A percentile compares a stretch with the other conserved stretches of the same genome.
Conservation (phyloP, 495 filamentous ascomycete species). For the Amorphotheca resinae region DNA sequence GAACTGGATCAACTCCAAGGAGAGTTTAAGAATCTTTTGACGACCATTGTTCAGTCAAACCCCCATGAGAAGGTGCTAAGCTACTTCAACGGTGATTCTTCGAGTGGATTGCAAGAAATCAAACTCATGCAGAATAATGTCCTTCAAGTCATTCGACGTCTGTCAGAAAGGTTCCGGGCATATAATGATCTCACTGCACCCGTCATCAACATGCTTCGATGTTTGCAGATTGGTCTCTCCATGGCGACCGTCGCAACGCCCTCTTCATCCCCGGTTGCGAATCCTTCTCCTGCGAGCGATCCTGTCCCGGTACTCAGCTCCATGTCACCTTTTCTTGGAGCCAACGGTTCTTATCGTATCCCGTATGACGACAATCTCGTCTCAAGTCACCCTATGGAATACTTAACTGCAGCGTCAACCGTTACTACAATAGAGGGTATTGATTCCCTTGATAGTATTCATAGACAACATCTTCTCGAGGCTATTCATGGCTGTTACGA, state of each 20-base stretch:
- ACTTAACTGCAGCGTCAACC: slow-evolving; percentile 28
- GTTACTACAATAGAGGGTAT: slow-evolving; percentile 30
- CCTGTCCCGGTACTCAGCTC: slow-evolving; percentile 19
- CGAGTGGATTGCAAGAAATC: slow-evolving; percentile 28
- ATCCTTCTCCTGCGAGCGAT: slow-evolving; percentile 17
- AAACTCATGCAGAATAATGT: slow-evolving; percentile 59
- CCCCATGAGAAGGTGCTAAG: slow-evolving; percentile 28
- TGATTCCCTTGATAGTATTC: slow-evolving; percentile 22
- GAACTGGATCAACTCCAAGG: slow-evolving; percentile 61
- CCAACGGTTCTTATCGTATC: slow-evolving; percentile 17
- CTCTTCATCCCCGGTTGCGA: slow-evolving; percentile 5
- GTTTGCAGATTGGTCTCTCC: slow-evolving; percentile 64
- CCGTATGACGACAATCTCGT: slow-evolving; percentile 13
- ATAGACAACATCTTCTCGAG: slow-evolving; percentile 29
- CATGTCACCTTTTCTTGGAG: slow-evolving; percentile 53
- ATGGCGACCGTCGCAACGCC: slow-evolving; percentile 31
- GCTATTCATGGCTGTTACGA: slow-evolving; percentile 60
- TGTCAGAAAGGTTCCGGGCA: slow-evolving; percentile 52
- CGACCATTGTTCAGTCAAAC: slow-evolving; percentile 43
- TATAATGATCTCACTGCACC: slow-evolving; percentile 80
- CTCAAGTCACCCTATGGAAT: slow-evolving; percentile 34
- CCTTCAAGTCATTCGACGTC: slow-evolving; percentile 48
- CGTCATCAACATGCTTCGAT: slow-evolving; percentile 66
- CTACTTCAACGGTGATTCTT: slow-evolving; percentile 10
- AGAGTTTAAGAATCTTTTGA: slow-evolving; percentile 68